Evolutionary conservation across 352 stramenopile genomes (phyloP), one percentile per base, ranked within the genome.

Genomic region (Vaucheria bursata): DNA sequence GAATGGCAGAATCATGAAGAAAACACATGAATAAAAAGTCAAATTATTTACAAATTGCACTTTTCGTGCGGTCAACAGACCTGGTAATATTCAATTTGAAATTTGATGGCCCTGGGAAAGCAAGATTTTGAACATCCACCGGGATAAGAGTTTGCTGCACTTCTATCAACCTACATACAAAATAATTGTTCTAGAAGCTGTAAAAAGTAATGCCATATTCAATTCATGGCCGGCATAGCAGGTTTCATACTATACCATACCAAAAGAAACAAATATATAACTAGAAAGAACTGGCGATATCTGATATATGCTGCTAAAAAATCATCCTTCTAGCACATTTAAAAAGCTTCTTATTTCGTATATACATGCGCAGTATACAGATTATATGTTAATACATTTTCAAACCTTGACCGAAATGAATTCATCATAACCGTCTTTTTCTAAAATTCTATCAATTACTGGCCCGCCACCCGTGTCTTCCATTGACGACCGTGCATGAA

Each of bases 11-110:
- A 12, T 50, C 5, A 5, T 50, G 39, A 50, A n/a, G n/a, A n/a
- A n/a, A n/a, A n/a, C n/a, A n/a, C n/a, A n/a, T n/a, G n/a, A n/a
- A n/a, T n/a, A n/a, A n/a, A n/a, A n/a, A n/a, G n/a, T n/a, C n/a
- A n/a, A n/a, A n/a, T n/a, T n/a, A n/a, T n/a, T n/a, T n/a, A n/a
- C n/a, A n/a, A n/a, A n/a, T n/a, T n/a, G n/a, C n/a, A n/a, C n/a
- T n/a, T n/a, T n/a, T n/a, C n/a, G n/a, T n/a, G n/a, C n/a, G n/a
- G n/a, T n/a, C n/a, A 12, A 50, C 39, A 12, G 39, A 95, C 37
- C 79, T 98, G 95, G 73, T 97, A 97, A 85, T 98, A 98, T 18
- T 87, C 85, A 29, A 98, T 91, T 36, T 95, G 86, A 0, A 98
- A 81, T 3, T 90, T 96, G 8, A 98, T 89, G 0, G 85, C 90